A percentile compares a stretch with the other conserved stretches of the same genome.
Conservation (phyloP, 2,329 filamentous ascomycete species). For the Penicillium italicum region DNA sequence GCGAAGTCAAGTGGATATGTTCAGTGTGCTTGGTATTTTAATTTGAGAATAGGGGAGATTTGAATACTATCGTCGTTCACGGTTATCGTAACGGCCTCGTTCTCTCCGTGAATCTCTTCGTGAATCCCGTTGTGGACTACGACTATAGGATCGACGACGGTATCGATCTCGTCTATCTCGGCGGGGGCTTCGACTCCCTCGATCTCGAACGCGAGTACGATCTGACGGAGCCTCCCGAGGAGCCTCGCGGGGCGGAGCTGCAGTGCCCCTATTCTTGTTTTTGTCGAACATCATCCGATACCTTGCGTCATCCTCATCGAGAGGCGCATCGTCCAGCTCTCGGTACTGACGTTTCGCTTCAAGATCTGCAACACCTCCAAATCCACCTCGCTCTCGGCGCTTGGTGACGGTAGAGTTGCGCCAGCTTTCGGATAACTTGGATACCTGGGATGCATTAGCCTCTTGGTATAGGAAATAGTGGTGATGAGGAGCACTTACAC, state of each 20-base stretch:
- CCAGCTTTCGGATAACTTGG: slow-evolving; percentile 85
- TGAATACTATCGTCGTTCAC: slow-evolving; percentile 18
- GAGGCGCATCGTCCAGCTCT: slow-evolving; percentile 53
- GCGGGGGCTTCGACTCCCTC: slow-evolving; percentile 29
- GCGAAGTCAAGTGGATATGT: slow-evolving; percentile 1
- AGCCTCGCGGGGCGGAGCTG: slow-evolving; percentile 6
- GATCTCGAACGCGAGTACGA: slow-evolving; percentile 42
- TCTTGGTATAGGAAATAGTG: not conserved
- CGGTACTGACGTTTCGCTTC: slow-evolving; percentile 91
- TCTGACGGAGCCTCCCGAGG: slow-evolving; percentile 32
- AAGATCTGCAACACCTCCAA: slow-evolving; percentile 81
- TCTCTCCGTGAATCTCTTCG: slow-evolving; percentile 25
- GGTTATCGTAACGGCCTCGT: slow-evolving; percentile 35
- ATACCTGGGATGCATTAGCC: slow-evolving; percentile 46
- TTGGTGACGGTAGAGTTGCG: slow-evolving; percentile 80
- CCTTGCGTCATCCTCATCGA: slow-evolving; percentile 49
- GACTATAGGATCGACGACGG: slow-evolving; percentile 36
- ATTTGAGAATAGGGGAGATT: slow-evolving; percentile 2
- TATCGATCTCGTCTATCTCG: slow-evolving; percentile 33
- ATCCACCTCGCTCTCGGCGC: slow-evolving; percentile 68
- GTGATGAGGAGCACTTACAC: slow-evolving; percentile 55
- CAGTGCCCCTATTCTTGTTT: slow-evolving; percentile 10
- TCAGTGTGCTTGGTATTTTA: not conserved
- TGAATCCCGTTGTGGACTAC: slow-evolving; percentile 27
- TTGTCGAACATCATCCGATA: slow-evolving; percentile 83